Evolutionary conservation across 495 filamentous ascomycete genomes (phyloP).

Genomic region (Lasiosphaeria miniovina): DNA sequence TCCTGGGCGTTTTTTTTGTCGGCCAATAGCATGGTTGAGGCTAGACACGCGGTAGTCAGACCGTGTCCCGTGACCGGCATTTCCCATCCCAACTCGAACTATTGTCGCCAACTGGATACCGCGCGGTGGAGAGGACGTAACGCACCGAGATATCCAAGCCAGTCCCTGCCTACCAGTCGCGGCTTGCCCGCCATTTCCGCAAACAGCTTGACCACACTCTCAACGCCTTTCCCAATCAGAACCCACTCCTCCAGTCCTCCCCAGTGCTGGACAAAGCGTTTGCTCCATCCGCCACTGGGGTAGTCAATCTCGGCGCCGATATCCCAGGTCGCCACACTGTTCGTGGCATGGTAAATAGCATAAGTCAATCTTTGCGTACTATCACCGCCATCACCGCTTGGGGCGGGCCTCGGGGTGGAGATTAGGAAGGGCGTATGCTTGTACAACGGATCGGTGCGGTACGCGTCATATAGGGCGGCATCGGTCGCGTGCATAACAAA

Average conservation of each 20-base stretch:
- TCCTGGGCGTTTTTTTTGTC: constrained; percentile 6
- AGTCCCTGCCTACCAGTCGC: constrained; percentile 49
- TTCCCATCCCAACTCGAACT: neutral
- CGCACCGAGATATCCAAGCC: constrained; percentile 29
- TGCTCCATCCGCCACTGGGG: constrained; percentile 55
- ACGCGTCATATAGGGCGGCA: constrained; percentile 67
- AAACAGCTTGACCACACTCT: constrained; percentile 61
- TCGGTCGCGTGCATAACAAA: constrained; percentile 66
- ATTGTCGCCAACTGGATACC: neutral
- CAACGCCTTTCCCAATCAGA: constrained; percentile 61
- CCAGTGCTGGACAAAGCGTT: constrained; percentile 66
- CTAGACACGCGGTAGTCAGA: neutral
- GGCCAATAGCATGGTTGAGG: constrained; percentile 4
- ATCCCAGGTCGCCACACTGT: constrained; percentile 58
- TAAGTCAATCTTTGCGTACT: constrained; percentile 24
- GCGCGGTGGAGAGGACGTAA: constrained; percentile 67
- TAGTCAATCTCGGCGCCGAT: constrained; percentile 66
- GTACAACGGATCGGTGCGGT: constrained; percentile 68
- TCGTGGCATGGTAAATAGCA: constrained; percentile 63
- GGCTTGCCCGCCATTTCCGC: constrained; percentile 65
- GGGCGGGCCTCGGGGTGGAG: constrained; percentile 46
- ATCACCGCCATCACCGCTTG: constrained; percentile 45
- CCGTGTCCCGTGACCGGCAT: too few relatives aligned
- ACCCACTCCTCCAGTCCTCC: constrained; percentile 69
- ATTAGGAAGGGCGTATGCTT: constrained; percentile 70